Evolutionary conservation across 345 rosid species (phyloP).

Genomic region (Iberis pinnata): DNA sequence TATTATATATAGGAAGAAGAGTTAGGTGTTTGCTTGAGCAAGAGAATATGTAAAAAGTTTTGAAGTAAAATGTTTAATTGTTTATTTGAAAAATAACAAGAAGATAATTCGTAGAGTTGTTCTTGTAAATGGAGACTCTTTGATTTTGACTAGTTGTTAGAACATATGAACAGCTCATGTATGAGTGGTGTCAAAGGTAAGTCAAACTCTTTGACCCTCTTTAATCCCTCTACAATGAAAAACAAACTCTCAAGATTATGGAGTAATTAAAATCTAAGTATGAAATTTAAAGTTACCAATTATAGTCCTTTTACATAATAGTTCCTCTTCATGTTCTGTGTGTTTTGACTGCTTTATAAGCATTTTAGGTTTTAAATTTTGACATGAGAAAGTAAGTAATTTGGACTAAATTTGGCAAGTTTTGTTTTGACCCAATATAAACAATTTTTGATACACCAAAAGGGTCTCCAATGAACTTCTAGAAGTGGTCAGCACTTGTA

Average conservation of each 20-base stretch:
- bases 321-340: no score
- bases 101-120: not conserved
- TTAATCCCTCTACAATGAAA: not conserved
- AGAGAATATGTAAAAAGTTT: not conserved
- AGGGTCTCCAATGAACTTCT: no score
- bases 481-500: no score
- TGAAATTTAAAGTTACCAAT: conserved; percentile 2
- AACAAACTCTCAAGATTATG: not conserved
- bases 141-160: conserved; percentile 45
- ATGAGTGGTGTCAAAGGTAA: conserved; percentile 78
- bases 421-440: no score
- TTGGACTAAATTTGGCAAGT: no score
- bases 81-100: no score
- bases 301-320: conserved; percentile 2
- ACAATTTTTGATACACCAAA: no score
- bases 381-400: no score
- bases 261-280: conserved; percentile 2
- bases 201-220: conserved; percentile 43
- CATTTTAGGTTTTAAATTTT: no score
- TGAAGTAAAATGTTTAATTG: no score
- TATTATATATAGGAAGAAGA: conserved; percentile 30
- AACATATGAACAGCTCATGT: conserved; percentile 50
- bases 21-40: conserved; percentile 15
- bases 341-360: no score
- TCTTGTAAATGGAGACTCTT: not conserved